phyloP scores from a whole-genome alignment of 2,329 filamentous ascomycete genomes.

The Fusarium sp. region DNA sequence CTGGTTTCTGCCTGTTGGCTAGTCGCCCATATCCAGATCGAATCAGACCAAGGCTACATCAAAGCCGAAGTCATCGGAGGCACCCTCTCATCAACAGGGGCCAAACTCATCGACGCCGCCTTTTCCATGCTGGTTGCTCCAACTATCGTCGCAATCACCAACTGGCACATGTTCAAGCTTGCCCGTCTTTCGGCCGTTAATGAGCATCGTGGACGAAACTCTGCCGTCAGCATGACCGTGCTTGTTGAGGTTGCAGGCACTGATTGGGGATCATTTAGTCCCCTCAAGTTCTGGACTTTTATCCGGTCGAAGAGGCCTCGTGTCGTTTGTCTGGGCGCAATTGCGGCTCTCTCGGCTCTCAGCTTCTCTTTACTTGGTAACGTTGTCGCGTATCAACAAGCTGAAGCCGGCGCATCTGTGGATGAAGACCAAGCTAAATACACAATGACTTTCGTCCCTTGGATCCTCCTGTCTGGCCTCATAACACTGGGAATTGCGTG shows the following conservation, averaged over 20 bases:
- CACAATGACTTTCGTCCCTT: conserved; percentile 37
- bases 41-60: conserved; percentile 11
- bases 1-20: conserved; percentile 14
- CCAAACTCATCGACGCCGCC: conserved; percentile 36
- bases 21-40: conserved; percentile 19
- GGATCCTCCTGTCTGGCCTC: conserved; percentile 34
- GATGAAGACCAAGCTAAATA: conserved; percentile 17
- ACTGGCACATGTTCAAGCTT: conserved; percentile 41
- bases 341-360: conserved; percentile 27
- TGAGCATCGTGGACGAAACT: conserved; percentile 27
- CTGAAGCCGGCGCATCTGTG: background rate
- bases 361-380: conserved; percentile 33
- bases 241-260: conserved; percentile 33
- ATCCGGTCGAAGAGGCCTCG: conserved; percentile 27
- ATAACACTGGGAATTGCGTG: conserved; percentile 25
- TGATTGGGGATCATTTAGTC: conserved; percentile 36
- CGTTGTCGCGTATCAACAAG: conserved; percentile 27
- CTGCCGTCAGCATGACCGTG: conserved; percentile 30
- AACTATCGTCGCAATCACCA: conserved; percentile 18
- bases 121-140: conserved; percentile 36
- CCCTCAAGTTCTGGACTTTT: conserved; percentile 33
- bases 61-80: conserved; percentile 23
- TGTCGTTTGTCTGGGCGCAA: conserved; percentile 18
- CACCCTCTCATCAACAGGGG: conserved; percentile 16
- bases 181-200: conserved; percentile 34